Evolutionary conservation across 2,329 filamentous ascomycete species (phyloP).

Genomic region (Penicillium sp.): DNA sequence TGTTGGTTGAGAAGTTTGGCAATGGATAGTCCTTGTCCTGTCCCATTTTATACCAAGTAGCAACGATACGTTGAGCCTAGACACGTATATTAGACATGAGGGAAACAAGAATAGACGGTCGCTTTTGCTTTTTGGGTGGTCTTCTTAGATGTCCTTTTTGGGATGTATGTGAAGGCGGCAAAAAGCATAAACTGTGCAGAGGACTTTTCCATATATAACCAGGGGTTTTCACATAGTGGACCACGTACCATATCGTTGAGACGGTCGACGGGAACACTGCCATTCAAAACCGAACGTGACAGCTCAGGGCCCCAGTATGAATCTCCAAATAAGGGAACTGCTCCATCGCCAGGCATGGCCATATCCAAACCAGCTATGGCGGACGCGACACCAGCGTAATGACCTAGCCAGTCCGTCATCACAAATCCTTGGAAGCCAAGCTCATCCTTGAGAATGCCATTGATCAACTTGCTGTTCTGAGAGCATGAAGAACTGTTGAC

Average conservation of each 20-base stretch:
- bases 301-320: conserved; percentile 58
- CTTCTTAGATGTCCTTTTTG: no score
- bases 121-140: no score
- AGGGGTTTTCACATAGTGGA: background rate
- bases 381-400: conserved; percentile 59
- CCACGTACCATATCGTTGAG: conserved; percentile 50
- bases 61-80: conserved; percentile 54
- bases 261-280: conserved; percentile 55
- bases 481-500: conserved; percentile 66
- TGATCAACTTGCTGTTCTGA: conserved; percentile 67
- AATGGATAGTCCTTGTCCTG: conserved; percentile 58
- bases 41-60: conserved; percentile 56
- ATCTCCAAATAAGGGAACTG: conserved; percentile 52
- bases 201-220: no score
- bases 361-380: conserved; percentile 65
- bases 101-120: no score
- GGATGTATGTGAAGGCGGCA: no score
- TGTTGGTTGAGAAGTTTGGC: conserved; percentile 61
- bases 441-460: conserved; percentile 70
- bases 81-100: conserved; percentile 11
- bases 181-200: no score
- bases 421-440: conserved; percentile 70
- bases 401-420: conserved; percentile 68
- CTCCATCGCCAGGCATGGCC: conserved; percentile 64
- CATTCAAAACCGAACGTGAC: conserved; percentile 55